Conservation (phyloP, 345 rosid species). For the Camelina neglecta region DNA sequence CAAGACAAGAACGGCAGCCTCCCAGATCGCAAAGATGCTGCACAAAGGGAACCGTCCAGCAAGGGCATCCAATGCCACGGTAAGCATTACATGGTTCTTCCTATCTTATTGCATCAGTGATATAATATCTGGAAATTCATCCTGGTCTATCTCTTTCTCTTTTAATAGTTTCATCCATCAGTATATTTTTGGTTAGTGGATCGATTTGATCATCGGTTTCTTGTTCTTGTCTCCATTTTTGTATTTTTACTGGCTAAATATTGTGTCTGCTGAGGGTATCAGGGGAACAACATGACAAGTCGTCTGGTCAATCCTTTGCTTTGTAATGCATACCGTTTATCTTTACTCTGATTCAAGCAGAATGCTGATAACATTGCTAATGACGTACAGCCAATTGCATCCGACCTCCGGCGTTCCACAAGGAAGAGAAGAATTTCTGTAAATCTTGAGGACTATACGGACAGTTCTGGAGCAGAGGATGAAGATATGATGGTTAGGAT, state of each 20-base stretch:
- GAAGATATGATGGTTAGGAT: conserved; percentile 87
- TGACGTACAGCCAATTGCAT: conserved; percentile 62
- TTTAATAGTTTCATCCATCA: not conserved
- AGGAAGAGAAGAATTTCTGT: conserved; percentile 88
- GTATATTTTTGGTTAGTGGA: not conserved
- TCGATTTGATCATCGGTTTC: not conserved
- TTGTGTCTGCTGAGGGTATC: not conserved
- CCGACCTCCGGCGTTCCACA: conserved; percentile 95
- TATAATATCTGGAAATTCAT: not conserved
- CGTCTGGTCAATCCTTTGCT: not conserved
- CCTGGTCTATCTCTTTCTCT: not conserved
- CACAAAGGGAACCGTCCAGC: conserved; percentile 63
- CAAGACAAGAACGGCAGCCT: conserved; percentile 90
- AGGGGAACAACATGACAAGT: not conserved
- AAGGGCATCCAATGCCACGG: conserved; percentile 62
- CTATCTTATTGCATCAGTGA: not conserved
- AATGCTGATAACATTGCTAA: conserved; percentile 38
- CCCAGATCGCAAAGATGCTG: conserved; percentile 87
- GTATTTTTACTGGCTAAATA: not conserved
- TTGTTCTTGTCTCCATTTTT: not conserved
- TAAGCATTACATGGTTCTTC: conserved; percentile 44
- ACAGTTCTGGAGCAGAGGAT: conserved; percentile 95
- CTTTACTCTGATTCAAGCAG: conserved; percentile 34
- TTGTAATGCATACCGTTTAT: conserved; percentile 8
- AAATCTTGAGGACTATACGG: conserved; percentile 79